Base-by-base conservation (phyloP, 768 basidiomycete species). In the Amanita rimosa region DNA sequence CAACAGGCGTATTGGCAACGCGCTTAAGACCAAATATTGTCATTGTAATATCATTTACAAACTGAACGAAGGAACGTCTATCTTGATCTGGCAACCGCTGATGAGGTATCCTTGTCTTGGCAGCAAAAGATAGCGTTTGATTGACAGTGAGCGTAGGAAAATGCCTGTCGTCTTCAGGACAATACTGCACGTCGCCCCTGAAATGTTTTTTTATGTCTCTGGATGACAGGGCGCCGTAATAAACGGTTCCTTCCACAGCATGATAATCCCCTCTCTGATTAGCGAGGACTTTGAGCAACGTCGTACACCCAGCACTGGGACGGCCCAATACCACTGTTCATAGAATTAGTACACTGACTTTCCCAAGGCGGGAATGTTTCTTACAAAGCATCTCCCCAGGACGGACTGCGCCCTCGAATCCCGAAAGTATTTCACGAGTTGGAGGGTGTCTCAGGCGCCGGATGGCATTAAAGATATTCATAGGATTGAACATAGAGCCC, bases 151-250 rank as follows among this genome's bases (percentile, higher is more conserved):
- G 72, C 8, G 84, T 86, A 4, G 90, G 85, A 55, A 92, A 85
- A 60, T 91, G 89, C 1, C 86, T 69, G 59, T 94, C 89, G 56
- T 91, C 89, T 66, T 88, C 89, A 0, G 86, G 85, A 52, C 76
- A 83, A 60, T 88, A 91, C 48, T 78, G 76, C 2, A 88, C 81
- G 57, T 89, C 89, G 13, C 91, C 92, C 2, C 83, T 81, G 60
- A 79, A 85, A 45, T 74, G 74, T 51, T 76, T 73, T 50, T 60
- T 55, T 47, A 94, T 73, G 48, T 89, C 72, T 1, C 75, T 64
- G 1, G 85, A 76, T 0, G 79, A 65, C 51, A 94, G 72, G 1
- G 86, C 81, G 58, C 87, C 86, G 58, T 94, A 96, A 41, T 70
- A 66, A 2, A 92, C 75, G 0, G 82, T 69, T 21, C 91, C 91